These are phyloP conservation scores for Coniferiporia sulphurascens DNA, from an alignment of 1,284 basidiomycete genomes.

Conservation along the genomic window DNA sequence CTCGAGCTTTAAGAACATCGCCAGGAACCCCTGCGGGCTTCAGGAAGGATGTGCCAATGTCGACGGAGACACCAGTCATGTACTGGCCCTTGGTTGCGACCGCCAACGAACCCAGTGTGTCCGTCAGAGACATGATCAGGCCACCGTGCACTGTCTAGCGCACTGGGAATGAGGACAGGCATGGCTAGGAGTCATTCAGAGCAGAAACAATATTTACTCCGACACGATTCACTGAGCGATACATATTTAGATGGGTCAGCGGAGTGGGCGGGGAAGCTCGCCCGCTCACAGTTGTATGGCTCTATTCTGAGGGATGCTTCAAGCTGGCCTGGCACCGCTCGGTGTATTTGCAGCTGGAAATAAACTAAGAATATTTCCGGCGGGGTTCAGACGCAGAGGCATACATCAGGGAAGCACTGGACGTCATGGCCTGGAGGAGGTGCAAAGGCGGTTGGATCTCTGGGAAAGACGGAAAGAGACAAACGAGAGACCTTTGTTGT, in stretches of 20 bases:
- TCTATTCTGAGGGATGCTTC: constrained; percentile 67
- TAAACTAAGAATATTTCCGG: constrained; percentile 2
- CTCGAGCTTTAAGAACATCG: constrained; percentile 58
- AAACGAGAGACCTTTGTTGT: constrained; percentile 54
- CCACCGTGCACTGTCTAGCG: constrained; percentile 73
- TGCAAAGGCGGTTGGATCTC: background rate
- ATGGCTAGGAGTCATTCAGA: background rate
- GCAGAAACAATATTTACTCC: constrained; percentile 43
- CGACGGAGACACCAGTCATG: constrained; percentile 87
- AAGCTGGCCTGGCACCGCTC: constrained; percentile 60
- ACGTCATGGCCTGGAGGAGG: constrained; percentile 60
- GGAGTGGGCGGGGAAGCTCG: background rate
- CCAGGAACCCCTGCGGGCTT: constrained; percentile 64
- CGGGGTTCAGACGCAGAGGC: constrained; percentile 19
- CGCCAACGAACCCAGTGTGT: constrained; percentile 81
- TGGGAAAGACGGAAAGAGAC: background rate
- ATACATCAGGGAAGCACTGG: constrained; percentile 72
- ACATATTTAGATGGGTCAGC: background rate
- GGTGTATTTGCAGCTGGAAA: constrained; percentile 54
- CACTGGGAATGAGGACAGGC: background rate
- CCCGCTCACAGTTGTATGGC: constrained; percentile 58
- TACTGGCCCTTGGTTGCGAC: constrained; percentile 77
- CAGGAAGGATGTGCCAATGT: constrained; percentile 82
- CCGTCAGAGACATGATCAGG: constrained; percentile 77
- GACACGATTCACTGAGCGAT: constrained; percentile 58